Conservation (phyloP, 768 basidiomycete species). For the Xerocomellus chrysenteron region DNA sequence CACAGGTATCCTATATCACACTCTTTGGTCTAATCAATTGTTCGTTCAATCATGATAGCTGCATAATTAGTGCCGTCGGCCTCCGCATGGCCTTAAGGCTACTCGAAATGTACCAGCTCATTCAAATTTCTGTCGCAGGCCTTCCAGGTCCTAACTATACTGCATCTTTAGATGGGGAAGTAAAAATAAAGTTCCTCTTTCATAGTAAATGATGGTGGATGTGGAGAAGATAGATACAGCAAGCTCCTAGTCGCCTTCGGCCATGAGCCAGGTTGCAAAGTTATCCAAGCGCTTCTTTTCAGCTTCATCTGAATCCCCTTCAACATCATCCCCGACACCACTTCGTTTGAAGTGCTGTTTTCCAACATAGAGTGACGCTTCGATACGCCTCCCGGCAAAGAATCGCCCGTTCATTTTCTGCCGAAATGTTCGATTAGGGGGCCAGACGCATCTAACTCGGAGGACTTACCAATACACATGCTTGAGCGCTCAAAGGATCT, state of each 20-base stretch:
- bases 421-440: neutral
- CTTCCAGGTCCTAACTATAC: neutral
- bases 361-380: slow-evolving; percentile 80
- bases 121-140: neutral
- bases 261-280: slow-evolving; percentile 85
- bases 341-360: slow-evolving; percentile 79
- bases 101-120: neutral
- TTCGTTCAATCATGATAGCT: neutral
- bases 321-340: slow-evolving; percentile 62
- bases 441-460: neutral
- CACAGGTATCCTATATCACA: slow-evolving; percentile 7
- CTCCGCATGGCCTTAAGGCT: neutral
- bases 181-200: neutral
- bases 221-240: slow-evolving; percentile 2
- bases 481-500: slow-evolving; percentile 89
- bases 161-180: neutral
- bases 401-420: slow-evolving; percentile 95
- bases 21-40: slow-evolving; percentile 1
- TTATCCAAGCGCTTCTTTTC: slow-evolving; percentile 85
- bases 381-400: slow-evolving; percentile 81
- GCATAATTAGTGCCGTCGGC: no score
- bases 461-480: slow-evolving; percentile 75
- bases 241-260: slow-evolving; percentile 61
- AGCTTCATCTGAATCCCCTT: slow-evolving; percentile 65
- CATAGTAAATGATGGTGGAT: neutral